A percentile compares a stretch with the other conserved stretches of the same genome.
These are phyloP conservation scores for Elaeis oleifera DNA, from an alignment of 202 grass and related monocot genomes.

Conservation along the genomic window DNA sequence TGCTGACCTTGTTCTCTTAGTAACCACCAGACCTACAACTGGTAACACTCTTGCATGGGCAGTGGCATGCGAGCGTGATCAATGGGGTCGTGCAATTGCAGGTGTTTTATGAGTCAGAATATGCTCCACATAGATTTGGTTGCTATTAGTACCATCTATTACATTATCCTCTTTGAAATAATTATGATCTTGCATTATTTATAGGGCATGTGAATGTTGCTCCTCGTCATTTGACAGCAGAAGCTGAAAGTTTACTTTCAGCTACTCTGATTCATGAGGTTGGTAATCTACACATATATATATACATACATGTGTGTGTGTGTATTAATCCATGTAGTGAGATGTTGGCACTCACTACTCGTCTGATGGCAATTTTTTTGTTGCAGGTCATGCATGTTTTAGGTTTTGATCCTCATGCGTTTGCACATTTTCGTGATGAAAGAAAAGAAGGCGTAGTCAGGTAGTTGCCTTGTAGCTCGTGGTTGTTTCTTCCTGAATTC, in stretches of 20 bases:
- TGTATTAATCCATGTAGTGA: too few species aligned
- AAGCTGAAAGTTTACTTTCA: slow-evolving; percentile 96
- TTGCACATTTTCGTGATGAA: slow-evolving; percentile 98
- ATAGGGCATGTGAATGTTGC: slow-evolving; percentile 97
- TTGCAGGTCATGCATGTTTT: slow-evolving; percentile 91
- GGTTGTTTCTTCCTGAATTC: slow-evolving; percentile 2
- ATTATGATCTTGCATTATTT: slow-evolving; percentile 20
- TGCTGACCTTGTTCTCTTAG: slow-evolving; percentile 94
- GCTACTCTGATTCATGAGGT: slow-evolving; percentile 94
- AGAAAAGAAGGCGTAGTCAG: slow-evolving; percentile 78
- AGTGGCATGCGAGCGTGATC: slow-evolving; percentile 94
- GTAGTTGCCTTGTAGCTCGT: slow-evolving; percentile 25
- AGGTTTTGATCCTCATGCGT: slow-evolving; percentile 98
- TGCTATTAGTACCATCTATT: too few species aligned
- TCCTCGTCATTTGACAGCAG: slow-evolving; percentile 92
- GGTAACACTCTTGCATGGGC: slow-evolving; percentile 99
- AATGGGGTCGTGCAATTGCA: slow-evolving; percentile 98
- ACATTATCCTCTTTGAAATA: neutral
- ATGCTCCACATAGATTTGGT: neutral
- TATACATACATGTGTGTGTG: too few species aligned
- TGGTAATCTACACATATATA: neutral
- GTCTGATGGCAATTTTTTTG: neutral
- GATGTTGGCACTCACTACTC: too few species aligned
- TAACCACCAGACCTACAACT: slow-evolving; percentile 96
- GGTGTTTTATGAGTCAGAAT: slow-evolving; percentile 27